Base-by-base conservation (phyloP, 1,139 yeast genomes). In the Schizosaccharomyces versatilis region DNA sequence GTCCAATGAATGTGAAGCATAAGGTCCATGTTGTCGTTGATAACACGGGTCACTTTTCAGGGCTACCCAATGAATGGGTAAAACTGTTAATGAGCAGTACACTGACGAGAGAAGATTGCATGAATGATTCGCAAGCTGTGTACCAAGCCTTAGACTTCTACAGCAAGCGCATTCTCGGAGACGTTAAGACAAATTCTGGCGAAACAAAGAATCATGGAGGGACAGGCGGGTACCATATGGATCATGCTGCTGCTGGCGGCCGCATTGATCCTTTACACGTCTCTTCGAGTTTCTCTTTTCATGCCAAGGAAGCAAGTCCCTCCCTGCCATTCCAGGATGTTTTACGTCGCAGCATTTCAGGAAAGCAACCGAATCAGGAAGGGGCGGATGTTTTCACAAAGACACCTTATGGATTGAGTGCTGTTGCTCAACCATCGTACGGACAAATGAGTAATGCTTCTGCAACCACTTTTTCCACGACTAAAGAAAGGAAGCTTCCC, bases 1-100 rank as follows among this genome's bases (percentile, higher is more conserved):
- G 55, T 32, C 58, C 58, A 12, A 56, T 56, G 38, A 54, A 84
- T 64, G 84, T 94, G 38, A 81, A 84, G 63, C 95, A 86, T 65
- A 83, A 85, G 47, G 85, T 94, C 2, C 97, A 90, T 67, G 97
- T 90, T 10, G 96, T 95, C 24, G 81, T 83, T 57, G 90, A 88
- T 66, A 69, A 74, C 36, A 81, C 90, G 40, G 95, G 95, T 8
- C 80, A 84, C 57, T 88, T 82, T 63, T 83, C 90, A 1, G 97
- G 95, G 1, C 72, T 88, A 55, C 98, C 97, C 1, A 78, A 77
- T 53, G 95, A 84, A 66, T 90, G 98, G 98, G 90, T 84, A 62
- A 74, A 77, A 58, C 71, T 86, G 53, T 72, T 90, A 59, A 76
- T 81, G 17, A 93, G 88, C 15, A 81, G 86, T 65, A 97, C 97